Conservation (phyloP, 176 grass and related monocot genomes). For the Oryza brachyantha region DNA sequence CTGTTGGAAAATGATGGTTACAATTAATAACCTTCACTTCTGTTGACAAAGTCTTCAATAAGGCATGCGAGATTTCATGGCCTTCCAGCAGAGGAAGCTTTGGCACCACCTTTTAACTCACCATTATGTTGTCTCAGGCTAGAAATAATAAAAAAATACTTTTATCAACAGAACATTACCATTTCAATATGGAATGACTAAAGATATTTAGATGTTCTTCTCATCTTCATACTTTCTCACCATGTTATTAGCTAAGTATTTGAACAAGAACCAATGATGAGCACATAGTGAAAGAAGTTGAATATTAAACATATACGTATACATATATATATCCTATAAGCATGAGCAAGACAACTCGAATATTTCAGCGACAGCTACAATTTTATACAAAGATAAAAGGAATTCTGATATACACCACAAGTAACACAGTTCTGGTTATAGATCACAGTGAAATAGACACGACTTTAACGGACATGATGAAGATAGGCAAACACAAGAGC, state of each 20-base stretch:
- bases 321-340: too few species aligned
- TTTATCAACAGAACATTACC: background rate
- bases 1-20: background rate
- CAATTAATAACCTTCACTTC: conserved; percentile 68
- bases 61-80: conserved; percentile 85
- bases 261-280: too few species aligned
- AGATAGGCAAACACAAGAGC: background rate
- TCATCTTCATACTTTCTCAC: background rate
- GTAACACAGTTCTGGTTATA: background rate
- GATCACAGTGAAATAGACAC: background rate
- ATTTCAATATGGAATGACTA: background rate
- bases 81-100: conserved; percentile 69
- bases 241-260: too few species aligned
- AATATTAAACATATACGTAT: too few species aligned
- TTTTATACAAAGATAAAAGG: background rate
- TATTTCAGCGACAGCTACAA: too few species aligned
- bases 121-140: conserved; percentile 93
- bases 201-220: background rate
- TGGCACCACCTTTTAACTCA: conserved; percentile 85
- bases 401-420: background rate
- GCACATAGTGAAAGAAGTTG: too few species aligned
- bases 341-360: too few species aligned
- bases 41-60: conserved; percentile 61
- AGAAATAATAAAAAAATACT: conserved; percentile 5
- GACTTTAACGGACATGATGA: background rate